phyloP scores from a whole-genome alignment of 495 filamentous ascomycete genomes.

The Xylaria intraflava region DNA sequence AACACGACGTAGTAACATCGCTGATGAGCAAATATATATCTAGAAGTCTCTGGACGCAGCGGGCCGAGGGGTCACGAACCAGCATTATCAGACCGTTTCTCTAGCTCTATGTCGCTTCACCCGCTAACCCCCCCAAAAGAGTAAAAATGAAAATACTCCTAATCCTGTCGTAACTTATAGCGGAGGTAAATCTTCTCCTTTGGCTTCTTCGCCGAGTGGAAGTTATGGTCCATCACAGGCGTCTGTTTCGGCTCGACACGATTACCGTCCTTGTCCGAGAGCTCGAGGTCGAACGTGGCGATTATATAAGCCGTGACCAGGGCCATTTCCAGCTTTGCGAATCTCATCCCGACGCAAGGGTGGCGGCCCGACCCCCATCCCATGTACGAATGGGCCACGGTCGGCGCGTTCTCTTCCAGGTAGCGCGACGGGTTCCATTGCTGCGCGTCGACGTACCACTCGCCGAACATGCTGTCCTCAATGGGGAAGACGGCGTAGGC shows the following conservation, averaged over 20 bases:
- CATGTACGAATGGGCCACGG: slow-evolving; percentile 28
- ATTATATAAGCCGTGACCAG: slow-evolving; percentile 39
- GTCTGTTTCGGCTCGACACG: neutral
- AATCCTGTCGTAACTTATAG: slow-evolving; percentile 12
- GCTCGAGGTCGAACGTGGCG: slow-evolving; percentile 26
- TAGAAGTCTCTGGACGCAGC: too few species aligned
- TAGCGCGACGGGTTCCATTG: slow-evolving; percentile 42
- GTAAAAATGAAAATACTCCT: neutral
- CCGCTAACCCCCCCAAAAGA: slow-evolving; percentile 1
- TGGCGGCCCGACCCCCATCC: slow-evolving; percentile 43
- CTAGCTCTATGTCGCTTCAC: too few species aligned
- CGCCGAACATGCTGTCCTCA: slow-evolving; percentile 36
- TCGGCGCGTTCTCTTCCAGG: slow-evolving; percentile 36
- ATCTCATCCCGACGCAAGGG: slow-evolving; percentile 39
- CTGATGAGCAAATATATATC: too few species aligned
- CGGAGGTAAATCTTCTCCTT: slow-evolving; percentile 16
- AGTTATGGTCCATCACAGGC: slow-evolving; percentile 8
- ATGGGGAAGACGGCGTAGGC: slow-evolving; percentile 33
- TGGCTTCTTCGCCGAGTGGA: slow-evolving; percentile 14
- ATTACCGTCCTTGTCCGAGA: slow-evolving; percentile 19
- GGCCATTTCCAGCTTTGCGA: slow-evolving; percentile 44
- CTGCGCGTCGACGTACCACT: slow-evolving; percentile 34
- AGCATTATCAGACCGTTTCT: too few species aligned
- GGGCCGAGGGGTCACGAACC: too few species aligned
- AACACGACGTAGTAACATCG: too few species aligned